Base-by-base conservation (phyloP, 257 asterid genomes). In the Mentha longifolia region DNA sequence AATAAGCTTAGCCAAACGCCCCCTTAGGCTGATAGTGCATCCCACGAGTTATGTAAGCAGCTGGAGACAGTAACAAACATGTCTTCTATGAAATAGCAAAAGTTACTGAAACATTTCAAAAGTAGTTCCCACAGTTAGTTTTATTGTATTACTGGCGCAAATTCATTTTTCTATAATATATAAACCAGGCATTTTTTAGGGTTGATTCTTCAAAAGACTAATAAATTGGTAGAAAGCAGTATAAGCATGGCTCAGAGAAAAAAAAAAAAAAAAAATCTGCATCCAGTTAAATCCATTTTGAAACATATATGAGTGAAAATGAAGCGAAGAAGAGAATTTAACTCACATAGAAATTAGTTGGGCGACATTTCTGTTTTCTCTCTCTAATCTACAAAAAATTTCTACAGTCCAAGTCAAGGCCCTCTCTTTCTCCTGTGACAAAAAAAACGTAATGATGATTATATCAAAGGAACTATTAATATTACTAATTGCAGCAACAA, bases 361-460 rank as follows among this genome's bases (percentile, higher is more conserved):
- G 72, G 95, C 85, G 68, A 89, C 97, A 88, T 95, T 80, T 64
- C 87, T 71, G 66, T 89, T 97, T 80, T 92, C 94, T 91, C 83
- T 87, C 88, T 82, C 95, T 88, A 95, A 83, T 92, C 94, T 90
- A 92, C 99, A 95, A 88, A 95, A 92, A 76, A 83, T 83, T 81
- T 95, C 97, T 76, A 95, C 82, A 46, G 98, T 84, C 92, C 87
- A 82, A 79, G 89, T 92, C 89, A 95, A 84, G 84, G 98, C 92
- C 81, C 79, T 90, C 85, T 95, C 99, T 88, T 95, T 95, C 80
- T 92, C 97, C 99, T 95, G 96, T 80, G 71, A 75, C 45, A 70
- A 57, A 78, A 75, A 78, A 69, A 35, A 35, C 8, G 46, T 63
- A 70, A 68, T 31, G 61, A 74, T 52, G 22, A 65, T 67, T 68